Conservation (phyloP, 2,329 filamentous ascomycete species). For the Alternaria viburni region DNA sequence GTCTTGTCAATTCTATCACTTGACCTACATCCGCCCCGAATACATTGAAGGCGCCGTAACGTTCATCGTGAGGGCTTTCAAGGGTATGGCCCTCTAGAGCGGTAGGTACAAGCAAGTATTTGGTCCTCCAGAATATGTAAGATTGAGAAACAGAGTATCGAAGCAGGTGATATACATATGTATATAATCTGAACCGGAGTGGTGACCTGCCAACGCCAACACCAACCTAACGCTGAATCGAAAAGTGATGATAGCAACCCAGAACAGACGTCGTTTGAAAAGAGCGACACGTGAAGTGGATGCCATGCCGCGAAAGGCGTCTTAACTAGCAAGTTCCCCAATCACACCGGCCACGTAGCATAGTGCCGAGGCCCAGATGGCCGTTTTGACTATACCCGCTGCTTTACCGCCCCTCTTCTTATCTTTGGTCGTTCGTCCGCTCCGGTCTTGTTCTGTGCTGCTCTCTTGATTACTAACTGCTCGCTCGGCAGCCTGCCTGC, state of each 20-base stretch:
- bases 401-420: constrained; percentile 18
- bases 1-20: constrained; percentile 1
- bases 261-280: neutral
- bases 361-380: constrained; percentile 33
- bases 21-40: neutral
- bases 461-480: constrained; percentile 1
- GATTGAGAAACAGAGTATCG: neutral
- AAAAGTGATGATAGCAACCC: neutral
- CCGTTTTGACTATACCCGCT: constrained; percentile 37
- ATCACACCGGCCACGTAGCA: constrained; percentile 44
- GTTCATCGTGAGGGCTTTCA: constrained; percentile 1
- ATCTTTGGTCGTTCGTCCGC: constrained; percentile 1
- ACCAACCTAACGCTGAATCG: neutral
- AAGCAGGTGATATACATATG: neutral
- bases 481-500: constrained; percentile 26
- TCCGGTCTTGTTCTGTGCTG: neutral
- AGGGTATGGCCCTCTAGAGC: neutral
- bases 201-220: neutral
- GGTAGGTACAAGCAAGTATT: neutral
- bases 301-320: neutral
- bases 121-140: neutral
- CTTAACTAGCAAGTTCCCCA: constrained; percentile 29
- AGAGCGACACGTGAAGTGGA: neutral
- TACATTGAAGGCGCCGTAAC: neutral
- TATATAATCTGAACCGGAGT: neutral